Evolutionary conservation across 1,284 basidiomycete genomes (phyloP).

Genomic region (Malassezia obtusa): DNA sequence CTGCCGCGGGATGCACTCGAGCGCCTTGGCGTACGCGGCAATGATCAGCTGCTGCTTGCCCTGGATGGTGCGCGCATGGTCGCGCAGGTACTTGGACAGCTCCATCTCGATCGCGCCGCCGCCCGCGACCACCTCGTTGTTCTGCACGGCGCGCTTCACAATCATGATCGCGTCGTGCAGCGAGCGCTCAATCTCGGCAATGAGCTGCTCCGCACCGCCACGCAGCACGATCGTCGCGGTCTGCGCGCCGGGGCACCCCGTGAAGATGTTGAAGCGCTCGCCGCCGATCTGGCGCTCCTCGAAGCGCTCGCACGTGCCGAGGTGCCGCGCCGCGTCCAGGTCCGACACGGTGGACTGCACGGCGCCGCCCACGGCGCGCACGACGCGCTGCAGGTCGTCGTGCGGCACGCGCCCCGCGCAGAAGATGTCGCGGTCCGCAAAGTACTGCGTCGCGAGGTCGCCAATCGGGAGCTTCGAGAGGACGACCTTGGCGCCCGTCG

Average conservation of each 20-base stretch:
- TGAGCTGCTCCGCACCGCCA: constrained; percentile 97
- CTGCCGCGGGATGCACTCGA: constrained; percentile 95
- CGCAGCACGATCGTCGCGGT: constrained; percentile 92
- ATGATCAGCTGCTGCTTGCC: constrained; percentile 94
- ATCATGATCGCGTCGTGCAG: constrained; percentile 99
- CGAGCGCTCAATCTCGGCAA: constrained; percentile 93
- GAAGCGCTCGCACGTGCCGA: constrained; percentile 81
- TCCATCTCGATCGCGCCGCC: constrained; percentile 99
- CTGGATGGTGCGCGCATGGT: constrained; percentile 80
- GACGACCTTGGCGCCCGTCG: constrained; percentile 93
- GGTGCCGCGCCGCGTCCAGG: constrained; percentile 68
- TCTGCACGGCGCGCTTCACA: constrained; percentile 90
- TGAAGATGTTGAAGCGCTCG: constrained; percentile 93
- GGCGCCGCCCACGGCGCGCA: constrained; percentile 88
- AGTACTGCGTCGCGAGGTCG: constrained; percentile 97
- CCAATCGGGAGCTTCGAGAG: constrained; percentile 97
- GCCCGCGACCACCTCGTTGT: constrained; percentile 89
- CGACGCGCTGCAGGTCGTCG: constrained; percentile 83
- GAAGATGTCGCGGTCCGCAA: constrained; percentile 97
- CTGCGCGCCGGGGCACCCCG: constrained; percentile 86
- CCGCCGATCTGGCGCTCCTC: constrained; percentile 94
- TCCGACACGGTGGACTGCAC: constrained; percentile 93
- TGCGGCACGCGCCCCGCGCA: constrained; percentile 90
- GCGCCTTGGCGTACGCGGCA: constrained; percentile 87
- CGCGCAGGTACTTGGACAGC: constrained; percentile 80